phyloP scores from a whole-genome alignment of 441 rosid genomes.

The Croton setiger region DNA sequence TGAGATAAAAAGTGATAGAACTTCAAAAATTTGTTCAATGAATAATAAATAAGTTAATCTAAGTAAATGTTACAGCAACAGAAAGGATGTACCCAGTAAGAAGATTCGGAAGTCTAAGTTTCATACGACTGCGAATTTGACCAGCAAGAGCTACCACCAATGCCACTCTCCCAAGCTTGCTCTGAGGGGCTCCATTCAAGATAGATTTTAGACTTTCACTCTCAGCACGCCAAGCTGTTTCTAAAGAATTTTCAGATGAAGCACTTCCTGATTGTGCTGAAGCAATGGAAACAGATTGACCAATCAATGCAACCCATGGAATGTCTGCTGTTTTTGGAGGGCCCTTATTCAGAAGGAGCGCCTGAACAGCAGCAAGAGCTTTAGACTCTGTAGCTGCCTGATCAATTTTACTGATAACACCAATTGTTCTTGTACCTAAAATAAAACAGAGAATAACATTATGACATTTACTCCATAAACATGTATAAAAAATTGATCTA shows the following conservation, averaged over 20 bases:
- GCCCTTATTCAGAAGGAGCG: conserved; percentile 79
- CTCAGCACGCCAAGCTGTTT: conserved; percentile 97
- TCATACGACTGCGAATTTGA: conserved; percentile 88
- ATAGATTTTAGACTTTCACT: conserved; percentile 85
- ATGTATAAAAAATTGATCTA: background rate
- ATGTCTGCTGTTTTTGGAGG: conserved; percentile 87
- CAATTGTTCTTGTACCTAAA: conserved; percentile 88
- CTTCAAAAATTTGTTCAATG: background rate
- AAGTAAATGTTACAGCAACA: conserved; percentile 10
- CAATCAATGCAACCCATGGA: conserved; percentile 96
- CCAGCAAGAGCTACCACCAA: conserved; percentile 79
- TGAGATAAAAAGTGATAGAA: background rate
- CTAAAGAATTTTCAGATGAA: conserved; percentile 76
- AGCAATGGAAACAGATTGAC: conserved; percentile 88
- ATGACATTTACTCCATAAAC: background rate
- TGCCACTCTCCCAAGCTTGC: conserved; percentile 90
- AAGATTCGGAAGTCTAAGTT: conserved; percentile 83
- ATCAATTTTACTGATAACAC: conserved; percentile 87
- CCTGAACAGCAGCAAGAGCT: conserved; percentile 93
- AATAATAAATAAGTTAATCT: background rate
- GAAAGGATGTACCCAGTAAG: conserved; percentile 69
- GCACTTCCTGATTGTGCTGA: conserved; percentile 73
- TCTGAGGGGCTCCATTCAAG: conserved; percentile 75
- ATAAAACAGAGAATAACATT: background rate
- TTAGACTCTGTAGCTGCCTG: conserved; percentile 84